Conservation (phyloP, 1,139 yeast species). For the Yamadazyma sp. region DNA sequence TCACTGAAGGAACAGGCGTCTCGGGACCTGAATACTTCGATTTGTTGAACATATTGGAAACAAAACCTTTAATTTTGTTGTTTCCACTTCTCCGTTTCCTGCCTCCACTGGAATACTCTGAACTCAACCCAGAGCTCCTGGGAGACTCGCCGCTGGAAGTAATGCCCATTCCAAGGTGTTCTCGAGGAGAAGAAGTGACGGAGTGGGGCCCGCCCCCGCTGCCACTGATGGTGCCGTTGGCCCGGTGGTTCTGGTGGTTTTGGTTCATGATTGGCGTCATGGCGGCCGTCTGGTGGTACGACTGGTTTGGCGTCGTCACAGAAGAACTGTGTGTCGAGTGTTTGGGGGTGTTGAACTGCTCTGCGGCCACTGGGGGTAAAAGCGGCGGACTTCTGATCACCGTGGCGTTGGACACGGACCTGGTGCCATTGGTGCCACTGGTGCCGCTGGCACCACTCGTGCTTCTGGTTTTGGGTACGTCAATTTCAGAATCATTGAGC, state of each 20-base stretch:
- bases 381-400: no score
- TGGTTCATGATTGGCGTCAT: conserved; percentile 30
- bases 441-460: conserved; percentile 7
- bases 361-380: no score
- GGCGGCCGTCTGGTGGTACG: no score
- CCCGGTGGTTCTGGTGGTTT: background rate
- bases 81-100: conserved; percentile 37
- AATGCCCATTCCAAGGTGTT: conserved; percentile 27
- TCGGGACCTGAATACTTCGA: conserved; percentile 18
- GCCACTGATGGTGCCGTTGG: conserved; percentile 7
- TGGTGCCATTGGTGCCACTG: conserved; percentile 10
- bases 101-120: conserved; percentile 6
- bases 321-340: conserved; percentile 14
- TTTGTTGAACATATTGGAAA: conserved; percentile 43
- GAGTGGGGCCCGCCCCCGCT: conserved; percentile 14
- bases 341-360: conserved; percentile 13
- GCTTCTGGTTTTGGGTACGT: background rate
- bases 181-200: conserved; percentile 25
- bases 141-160: conserved; percentile 15
- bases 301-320: conserved; percentile 17
- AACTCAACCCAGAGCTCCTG: conserved; percentile 5
- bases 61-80: conserved; percentile 40
- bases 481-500: background rate
- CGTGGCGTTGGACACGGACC: no score
- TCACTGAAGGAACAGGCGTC: conserved; percentile 25